Evolutionary conservation across 441 rosid species (phyloP), one percentile per base, ranked within the genome.

Genomic region (Adansonia grandidieri): DNA sequence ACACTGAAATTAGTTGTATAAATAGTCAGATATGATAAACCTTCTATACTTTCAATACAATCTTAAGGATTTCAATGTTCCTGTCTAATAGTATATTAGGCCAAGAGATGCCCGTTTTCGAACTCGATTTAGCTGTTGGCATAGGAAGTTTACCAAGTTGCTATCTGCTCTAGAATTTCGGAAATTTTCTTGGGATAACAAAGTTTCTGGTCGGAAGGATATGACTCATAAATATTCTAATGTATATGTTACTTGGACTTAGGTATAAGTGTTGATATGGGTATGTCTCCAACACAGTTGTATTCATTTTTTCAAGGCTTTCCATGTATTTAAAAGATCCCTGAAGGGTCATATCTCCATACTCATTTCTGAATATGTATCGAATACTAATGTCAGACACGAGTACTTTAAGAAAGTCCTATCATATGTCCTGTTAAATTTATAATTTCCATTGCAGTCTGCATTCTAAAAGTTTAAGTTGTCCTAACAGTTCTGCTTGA

Each of bases 401-500:
- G 28, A 1, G 28, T 24, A 24, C 28, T 62, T 13, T 6, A 0
- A 4, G 19, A 64, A 37, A 15, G 37, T 37, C 20, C 48, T 20
- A 13, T 28, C n/a, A 61, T 22, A 28, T 62, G 19, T 15, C 17
- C 6, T 32, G 3, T 13, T 14, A 32, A 11, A 2, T 8, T 63
- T 1, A 14, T n/a, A 20, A 65, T 11, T 64, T 58, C 22, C 37
- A 20, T 42, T 4, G 24, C 22, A 40, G 28, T 32, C 17, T 56
- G 17, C 9, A 45, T 60, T 74, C 61, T 28, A 45, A n/a, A 56
- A 6, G 32, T 48, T 73, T 58, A 5, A 13, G 37, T 44, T 11
- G 44, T 60, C 56, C 64, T 78, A 20, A 76, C 8, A 5, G 54
- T 45, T 68, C 24, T 66, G 14, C 67, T 73, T 80, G 42, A 63